Evolutionary conservation across 2,329 filamentous ascomycete species (phyloP), one percentile per base, ranked within the genome.

Genomic region (Rosellinia necatrix): DNA sequence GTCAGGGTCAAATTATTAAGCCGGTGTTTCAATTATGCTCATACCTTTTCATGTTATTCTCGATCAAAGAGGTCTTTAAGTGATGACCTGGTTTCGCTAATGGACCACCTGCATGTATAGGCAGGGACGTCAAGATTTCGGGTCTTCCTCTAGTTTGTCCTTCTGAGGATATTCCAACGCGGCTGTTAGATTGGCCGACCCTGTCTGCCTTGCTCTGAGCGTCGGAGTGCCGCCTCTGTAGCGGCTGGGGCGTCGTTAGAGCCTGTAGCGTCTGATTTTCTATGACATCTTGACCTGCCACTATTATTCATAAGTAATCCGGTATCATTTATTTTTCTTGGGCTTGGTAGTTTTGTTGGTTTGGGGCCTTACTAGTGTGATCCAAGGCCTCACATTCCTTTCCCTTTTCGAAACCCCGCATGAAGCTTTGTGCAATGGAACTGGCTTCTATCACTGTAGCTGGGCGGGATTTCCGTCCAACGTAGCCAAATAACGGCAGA

Each of bases 141-240:
- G 48, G 38, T 8, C 25, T 24, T 21, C 44, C 49, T 37, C 21
- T 41, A 6, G 21, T 32, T 8, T 30, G 19, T 29, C 37, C 37
- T n/a, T 49, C 47, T 22, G 24, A 48, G 3, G 17, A 30, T 9
- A 37, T 13, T 17, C 8, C 22, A 25, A 21, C n/a, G 27, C 21
- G 38, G 22, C 30, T 49, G 24, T 17, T 40, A 19, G 44, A 49
- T 15, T 46, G 24, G 17, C 30, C 49, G 15, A 54, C 41, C 25
- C 47, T 48, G 19, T 49, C 47, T 15, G 32, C 30, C 25, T 25
- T 54, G n/a, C 35, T 52, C 15, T 60, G 47, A 27, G 50, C 10
- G 34, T 52, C 41, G 3, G 58, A 60, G 43, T 58, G 54, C 13
- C 54, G 58, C 10, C 47, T 51, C 37, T 34, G 58, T 30, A 21